Evolutionary conservation across 352 stramenopile genomes (phyloP).

Genomic region (Globisporangium polare): DNA sequence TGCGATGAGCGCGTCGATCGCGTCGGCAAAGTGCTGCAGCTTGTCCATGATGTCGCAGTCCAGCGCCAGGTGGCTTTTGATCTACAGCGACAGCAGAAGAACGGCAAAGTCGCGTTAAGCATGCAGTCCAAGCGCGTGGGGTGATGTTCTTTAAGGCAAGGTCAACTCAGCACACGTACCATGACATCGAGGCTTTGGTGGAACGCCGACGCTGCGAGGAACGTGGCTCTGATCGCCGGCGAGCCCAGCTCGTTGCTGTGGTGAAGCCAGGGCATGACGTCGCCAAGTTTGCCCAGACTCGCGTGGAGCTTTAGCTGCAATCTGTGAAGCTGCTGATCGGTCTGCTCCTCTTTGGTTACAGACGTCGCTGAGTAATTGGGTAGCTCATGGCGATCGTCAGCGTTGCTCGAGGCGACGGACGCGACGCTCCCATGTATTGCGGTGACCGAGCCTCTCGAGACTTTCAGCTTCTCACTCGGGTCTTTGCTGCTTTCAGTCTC

Average conservation of each 20-base stretch:
- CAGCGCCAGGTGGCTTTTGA: slow-evolving; percentile 24
- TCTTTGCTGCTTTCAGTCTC: background rate
- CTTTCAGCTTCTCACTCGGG: background rate
- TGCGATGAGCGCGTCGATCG: slow-evolving; percentile 23
- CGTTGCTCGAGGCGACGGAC: background rate
- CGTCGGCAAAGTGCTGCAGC: slow-evolving; percentile 32
- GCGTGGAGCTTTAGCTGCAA: slow-evolving; percentile 5
- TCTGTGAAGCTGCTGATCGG: background rate
- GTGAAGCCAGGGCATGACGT: slow-evolving; percentile 20
- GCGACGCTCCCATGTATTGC: background rate
- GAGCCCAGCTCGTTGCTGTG: background rate
- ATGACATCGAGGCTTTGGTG: slow-evolving; percentile 32
- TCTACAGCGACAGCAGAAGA: slow-evolving; percentile 10
- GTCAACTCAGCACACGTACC: slow-evolving; percentile 13
- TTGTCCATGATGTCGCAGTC: slow-evolving; percentile 24
- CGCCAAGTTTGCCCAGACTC: slow-evolving; percentile 18
- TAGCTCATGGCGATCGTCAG: background rate
- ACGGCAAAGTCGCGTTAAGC: background rate
- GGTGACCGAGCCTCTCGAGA: background rate
- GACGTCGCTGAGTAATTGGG: background rate
- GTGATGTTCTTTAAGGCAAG: too few species aligned
- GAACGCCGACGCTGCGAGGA: slow-evolving; percentile 34
- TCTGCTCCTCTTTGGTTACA: background rate
- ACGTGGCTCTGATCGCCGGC: slow-evolving; percentile 31
- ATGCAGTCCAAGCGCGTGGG: background rate